Evolutionary conservation across 176 grass and related monocot genomes (phyloP).

Genomic region (Avena sativa): DNA sequence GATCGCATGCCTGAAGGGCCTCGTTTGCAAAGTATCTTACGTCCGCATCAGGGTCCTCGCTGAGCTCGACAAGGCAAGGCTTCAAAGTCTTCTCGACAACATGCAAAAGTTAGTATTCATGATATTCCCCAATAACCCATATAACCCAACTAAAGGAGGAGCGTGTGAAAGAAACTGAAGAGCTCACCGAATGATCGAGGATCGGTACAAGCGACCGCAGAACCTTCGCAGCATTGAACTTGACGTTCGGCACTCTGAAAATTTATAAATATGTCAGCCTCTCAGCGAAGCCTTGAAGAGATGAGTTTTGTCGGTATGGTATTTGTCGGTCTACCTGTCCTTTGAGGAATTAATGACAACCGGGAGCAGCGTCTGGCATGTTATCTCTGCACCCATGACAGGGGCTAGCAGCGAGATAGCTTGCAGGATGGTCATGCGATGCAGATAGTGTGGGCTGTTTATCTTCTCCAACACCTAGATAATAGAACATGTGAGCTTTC

Average conservation of each 20-base stretch:
- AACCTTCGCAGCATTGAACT: constrained; percentile 95
- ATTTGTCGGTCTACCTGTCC: constrained; percentile 64
- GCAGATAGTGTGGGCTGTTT: constrained; percentile 91
- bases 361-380: constrained; percentile 73
- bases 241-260: constrained; percentile 94
- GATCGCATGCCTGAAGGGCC: constrained; percentile 82
- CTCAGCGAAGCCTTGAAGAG: not conserved
- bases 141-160: too few species aligned
- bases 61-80: constrained; percentile 87
- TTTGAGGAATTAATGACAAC: constrained; percentile 84
- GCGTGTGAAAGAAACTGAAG: not conserved
- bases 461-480: constrained; percentile 88
- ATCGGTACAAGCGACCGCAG: constrained; percentile 74
- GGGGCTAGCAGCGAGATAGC: constrained; percentile 82
- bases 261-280: not conserved
- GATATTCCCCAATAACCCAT: constrained; percentile 36
- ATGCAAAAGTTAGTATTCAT: constrained; percentile 48
- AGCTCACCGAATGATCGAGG: constrained; percentile 81
- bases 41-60: constrained; percentile 93
- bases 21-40: constrained; percentile 85
- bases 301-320: not conserved
- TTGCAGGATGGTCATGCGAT: constrained; percentile 87
- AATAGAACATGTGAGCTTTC: constrained; percentile 40
- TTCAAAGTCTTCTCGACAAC: constrained; percentile 75
- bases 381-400: constrained; percentile 92